phyloP scores from a whole-genome alignment of 2,329 filamentous ascomycete species.

The Trichoderma koningii region DNA sequence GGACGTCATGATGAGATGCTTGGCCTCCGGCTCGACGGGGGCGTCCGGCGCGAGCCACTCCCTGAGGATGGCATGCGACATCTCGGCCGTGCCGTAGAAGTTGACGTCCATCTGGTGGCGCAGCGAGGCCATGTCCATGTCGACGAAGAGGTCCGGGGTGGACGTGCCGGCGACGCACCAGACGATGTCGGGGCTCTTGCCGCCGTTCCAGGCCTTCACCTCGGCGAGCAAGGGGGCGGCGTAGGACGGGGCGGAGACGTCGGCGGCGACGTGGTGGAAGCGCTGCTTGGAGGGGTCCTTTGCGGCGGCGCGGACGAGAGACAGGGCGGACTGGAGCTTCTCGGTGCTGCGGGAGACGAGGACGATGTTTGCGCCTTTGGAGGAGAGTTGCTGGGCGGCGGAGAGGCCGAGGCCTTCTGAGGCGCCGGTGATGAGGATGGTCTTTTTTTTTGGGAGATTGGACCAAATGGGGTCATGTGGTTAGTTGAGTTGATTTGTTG shows the following conservation, averaged over 20 bases:
- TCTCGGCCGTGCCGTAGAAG: slow-evolving; percentile 84
- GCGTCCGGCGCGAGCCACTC: slow-evolving; percentile 66
- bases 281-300: slow-evolving; percentile 67
- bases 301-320: slow-evolving; percentile 68
- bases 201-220: slow-evolving; percentile 76
- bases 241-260: slow-evolving; percentile 72
- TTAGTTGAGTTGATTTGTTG: slow-evolving; percentile 1
- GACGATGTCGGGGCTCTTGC: slow-evolving; percentile 74
- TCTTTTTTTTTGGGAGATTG: slow-evolving; percentile 58
- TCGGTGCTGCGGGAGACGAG: slow-evolving; percentile 76
- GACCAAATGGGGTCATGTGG: not conserved
- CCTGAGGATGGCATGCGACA: slow-evolving; percentile 76
- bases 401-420: slow-evolving; percentile 90
- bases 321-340: slow-evolving; percentile 73
- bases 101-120: slow-evolving; percentile 87
- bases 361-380: slow-evolving; percentile 83
- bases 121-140: slow-evolving; percentile 67
- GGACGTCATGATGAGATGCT: slow-evolving; percentile 86
- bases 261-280: slow-evolving; percentile 82
- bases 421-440: slow-evolving; percentile 83
- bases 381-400: slow-evolving; percentile 71
- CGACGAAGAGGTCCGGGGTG: slow-evolving; percentile 74
- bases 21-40: slow-evolving; percentile 51
- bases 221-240: slow-evolving; percentile 70
- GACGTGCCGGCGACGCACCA: slow-evolving; percentile 86